A percentile compares a stretch with the other conserved stretches of the same genome.
Conservation (phyloP, 148 eudicot species). For the Nepenthes gracilis region DNA sequence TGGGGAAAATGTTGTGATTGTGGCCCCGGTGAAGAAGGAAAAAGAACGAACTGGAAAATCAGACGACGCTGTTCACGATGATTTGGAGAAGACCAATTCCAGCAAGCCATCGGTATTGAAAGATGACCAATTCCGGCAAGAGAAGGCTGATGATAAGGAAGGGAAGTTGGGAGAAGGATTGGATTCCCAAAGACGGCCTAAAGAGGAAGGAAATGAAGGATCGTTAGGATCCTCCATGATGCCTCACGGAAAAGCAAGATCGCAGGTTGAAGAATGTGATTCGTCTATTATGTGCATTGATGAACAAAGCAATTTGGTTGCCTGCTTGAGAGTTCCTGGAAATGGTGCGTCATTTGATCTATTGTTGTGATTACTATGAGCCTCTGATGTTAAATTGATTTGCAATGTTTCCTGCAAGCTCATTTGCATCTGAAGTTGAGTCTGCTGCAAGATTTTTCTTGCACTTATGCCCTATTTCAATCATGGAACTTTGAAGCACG, state of each 20-base stretch:
- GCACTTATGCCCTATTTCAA: too few species aligned
- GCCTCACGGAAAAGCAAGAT: slow-evolving; percentile 17
- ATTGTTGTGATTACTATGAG: background rate
- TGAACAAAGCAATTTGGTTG: slow-evolving; percentile 40
- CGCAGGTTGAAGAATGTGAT: slow-evolving; percentile 49
- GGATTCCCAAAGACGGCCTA: slow-evolving; percentile 7
- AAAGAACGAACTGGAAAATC: slow-evolving; percentile 8
- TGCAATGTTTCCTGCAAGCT: background rate
- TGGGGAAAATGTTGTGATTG: background rate
- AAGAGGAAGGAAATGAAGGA: slow-evolving; percentile 12
- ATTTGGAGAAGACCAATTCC: slow-evolving; percentile 7
- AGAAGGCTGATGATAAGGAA: slow-evolving; percentile 10
- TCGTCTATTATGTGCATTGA: slow-evolving; percentile 45
- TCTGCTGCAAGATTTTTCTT: too few species aligned
- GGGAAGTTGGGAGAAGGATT: slow-evolving; percentile 11
- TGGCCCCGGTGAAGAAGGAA: slow-evolving; percentile 11
- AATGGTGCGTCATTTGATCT: slow-evolving; percentile 30
- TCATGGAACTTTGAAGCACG: too few species aligned
- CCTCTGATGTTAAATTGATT: background rate
- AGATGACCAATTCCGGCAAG: slow-evolving; percentile 13
- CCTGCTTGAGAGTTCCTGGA: slow-evolving; percentile 75
- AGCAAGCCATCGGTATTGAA: slow-evolving; percentile 10
- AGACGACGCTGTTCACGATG: slow-evolving; percentile 10
- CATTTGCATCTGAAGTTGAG: background rate
- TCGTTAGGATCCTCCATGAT: slow-evolving; percentile 5